Percentiles rank a stretch among this genome's conserved stretches.
phyloP scores from a whole-genome alignment of 805 yeast genomes.

The Kodamaea laetipori region DNA sequence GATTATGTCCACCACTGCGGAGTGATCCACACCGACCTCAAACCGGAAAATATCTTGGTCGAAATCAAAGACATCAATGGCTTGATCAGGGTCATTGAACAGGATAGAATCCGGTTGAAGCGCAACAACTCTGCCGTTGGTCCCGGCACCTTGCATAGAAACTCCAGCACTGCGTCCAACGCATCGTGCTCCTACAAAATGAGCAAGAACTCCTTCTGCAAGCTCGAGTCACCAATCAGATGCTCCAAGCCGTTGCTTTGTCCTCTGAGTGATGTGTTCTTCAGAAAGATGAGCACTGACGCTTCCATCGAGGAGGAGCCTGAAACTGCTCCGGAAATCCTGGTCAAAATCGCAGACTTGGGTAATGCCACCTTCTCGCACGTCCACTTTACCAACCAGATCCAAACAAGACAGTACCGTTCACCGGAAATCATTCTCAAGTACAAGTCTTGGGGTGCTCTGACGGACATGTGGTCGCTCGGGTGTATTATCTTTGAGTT shows the following conservation, averaged over 20 bases:
- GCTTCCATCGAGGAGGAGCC: not conserved
- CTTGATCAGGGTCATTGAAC: constrained; percentile 34
- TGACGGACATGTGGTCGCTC: constrained; percentile 62
- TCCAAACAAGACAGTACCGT: constrained; percentile 90
- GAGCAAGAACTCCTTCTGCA: constrained; percentile 16
- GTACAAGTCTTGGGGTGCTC: constrained; percentile 58
- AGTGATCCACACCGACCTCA: constrained; percentile 52
- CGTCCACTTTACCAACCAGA: constrained; percentile 82
- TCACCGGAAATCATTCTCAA: constrained; percentile 66
- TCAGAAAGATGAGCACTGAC: constrained; percentile 11
- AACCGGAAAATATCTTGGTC: constrained; percentile 47
- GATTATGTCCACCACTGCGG: constrained; percentile 67
- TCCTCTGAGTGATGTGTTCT: constrained; percentile 13
- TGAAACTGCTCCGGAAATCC: constrained; percentile 8
- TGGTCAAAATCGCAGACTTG: constrained; percentile 83
- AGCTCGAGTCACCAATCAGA: constrained; percentile 35
- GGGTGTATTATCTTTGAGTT: constrained; percentile 62
- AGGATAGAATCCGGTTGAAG: constrained; percentile 1
- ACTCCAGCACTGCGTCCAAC: constrained; percentile 8
- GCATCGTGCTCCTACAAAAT: constrained; percentile 16
- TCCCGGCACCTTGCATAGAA: constrained; percentile 4
- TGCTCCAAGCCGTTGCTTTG: constrained; percentile 48
- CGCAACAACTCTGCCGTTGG: constrained; percentile 4
- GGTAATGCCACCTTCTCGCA: constrained; percentile 88
- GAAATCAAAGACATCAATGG: constrained; percentile 57